Base-by-base conservation (phyloP, 805 yeast genomes). In the Maudiozyma bulderi region DNA sequence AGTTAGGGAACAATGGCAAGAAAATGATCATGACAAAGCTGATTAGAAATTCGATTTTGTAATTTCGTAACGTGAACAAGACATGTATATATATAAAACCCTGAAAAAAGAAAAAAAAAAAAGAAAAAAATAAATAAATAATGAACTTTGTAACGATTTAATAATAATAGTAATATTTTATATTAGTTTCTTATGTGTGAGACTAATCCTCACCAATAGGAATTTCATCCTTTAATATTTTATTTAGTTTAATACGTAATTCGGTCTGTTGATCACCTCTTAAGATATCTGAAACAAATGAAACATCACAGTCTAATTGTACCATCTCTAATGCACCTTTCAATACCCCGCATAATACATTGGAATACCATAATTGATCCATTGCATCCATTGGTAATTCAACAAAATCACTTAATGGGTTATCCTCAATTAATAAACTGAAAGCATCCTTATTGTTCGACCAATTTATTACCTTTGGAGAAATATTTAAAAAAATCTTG, bases 281-380 rank as follows among this genome's bases (percentile, higher is more conserved):
- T 45, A 93, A 71, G 2, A 75, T 80, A 62, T 93, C 99, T 55
- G 82, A 78, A 2, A 87, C 77, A 62, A 90, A 93, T 55, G 69
- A 72, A 2, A 82, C 88, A 49, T 90, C 95, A 46, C 90, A 88
- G 50, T 90, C 95, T 58, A 93, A 69, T 62, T 93, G 99, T 3
- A 93, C 95, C 96, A 90, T 91, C 60, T 90, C 96, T 46, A 93
- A 69, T 0, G 95, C 89, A 5, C 98, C 98, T 50, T 87, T 78
- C 46, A 93, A 67, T 3, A 93, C 93, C 14, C 99, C 99, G 53
- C 90, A 85, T 29, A 89, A 69, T 3, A 93, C 77, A 59, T 93
- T 95, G 1, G 95, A 86, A 62, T 90, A 93, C 98, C 99, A 93
- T 47, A 93, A 71, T 58, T 84, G 87, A 54, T 76, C 77, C 49